Conservation (phyloP, 768 basidiomycete species). For the Coprinellus micaceus region DNA sequence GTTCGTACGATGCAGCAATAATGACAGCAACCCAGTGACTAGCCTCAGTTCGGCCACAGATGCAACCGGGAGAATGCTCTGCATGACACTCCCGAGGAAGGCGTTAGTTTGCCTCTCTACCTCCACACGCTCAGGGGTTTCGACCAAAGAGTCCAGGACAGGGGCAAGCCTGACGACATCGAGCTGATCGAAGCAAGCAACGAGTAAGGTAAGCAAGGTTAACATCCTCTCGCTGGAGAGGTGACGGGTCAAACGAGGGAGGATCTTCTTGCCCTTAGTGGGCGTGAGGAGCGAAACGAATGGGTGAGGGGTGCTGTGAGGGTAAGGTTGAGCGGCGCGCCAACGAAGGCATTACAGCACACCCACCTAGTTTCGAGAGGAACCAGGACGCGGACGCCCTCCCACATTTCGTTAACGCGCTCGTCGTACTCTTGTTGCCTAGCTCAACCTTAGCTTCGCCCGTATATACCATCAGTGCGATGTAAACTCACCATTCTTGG, state of each 20-base stretch:
- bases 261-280: conserved; percentile 88
- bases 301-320: conserved; percentile 82
- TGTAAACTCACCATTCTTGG: conserved; percentile 41
- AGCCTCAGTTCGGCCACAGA: conserved; percentile 76
- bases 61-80: conserved; percentile 81
- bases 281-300: conserved; percentile 89
- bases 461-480: not conserved
- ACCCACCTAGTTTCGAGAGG: conserved; percentile 87
- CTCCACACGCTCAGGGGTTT: conserved; percentile 58
- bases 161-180: conserved; percentile 84
- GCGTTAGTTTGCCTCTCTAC: conserved; percentile 88
- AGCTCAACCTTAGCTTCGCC: conserved; percentile 3
- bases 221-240: conserved; percentile 76
- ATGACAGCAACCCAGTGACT: conserved; percentile 80
- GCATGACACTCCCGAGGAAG: conserved; percentile 81
- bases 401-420: conserved; percentile 73
- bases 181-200: conserved; percentile 91
- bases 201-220: conserved; percentile 83
- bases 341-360: conserved; percentile 11
- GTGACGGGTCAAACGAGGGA: conserved; percentile 85
- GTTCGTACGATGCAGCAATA: conserved; percentile 78
- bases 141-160: conserved; percentile 62
- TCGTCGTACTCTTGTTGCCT: conserved; percentile 59
- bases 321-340: not conserved
- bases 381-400: conserved; percentile 77